These are phyloP conservation scores for Zygosaccharomyces sapae DNA, from an alignment of 1,139 yeast genomes.

Conservation along the genomic window DNA sequence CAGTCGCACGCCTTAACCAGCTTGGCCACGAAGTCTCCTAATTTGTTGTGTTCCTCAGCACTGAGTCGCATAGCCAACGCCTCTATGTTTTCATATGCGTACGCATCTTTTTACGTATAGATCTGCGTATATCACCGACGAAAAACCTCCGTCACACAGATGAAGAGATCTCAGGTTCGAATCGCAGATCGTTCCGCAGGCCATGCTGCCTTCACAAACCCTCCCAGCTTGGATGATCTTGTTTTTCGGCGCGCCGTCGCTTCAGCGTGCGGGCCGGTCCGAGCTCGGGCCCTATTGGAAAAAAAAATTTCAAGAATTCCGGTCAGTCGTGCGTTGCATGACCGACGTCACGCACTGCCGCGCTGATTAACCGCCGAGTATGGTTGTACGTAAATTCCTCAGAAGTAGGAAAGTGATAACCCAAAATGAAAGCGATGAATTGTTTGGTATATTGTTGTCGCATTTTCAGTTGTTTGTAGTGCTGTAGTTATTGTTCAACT, in stretches of 20 bases:
- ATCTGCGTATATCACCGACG: too few relatives aligned
- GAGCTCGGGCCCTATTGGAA: background rate
- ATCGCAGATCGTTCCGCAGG: too few relatives aligned
- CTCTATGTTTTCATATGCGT: too few relatives aligned
- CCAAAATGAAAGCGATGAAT: too few relatives aligned
- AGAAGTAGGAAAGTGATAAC: background rate
- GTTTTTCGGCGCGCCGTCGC: background rate
- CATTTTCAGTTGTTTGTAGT: background rate
- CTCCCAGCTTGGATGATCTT: too few relatives aligned
- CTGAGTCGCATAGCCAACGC: background rate
- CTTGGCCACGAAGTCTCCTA: slow-evolving; percentile 36
- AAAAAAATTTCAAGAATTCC: background rate
- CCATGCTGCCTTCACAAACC: too few relatives aligned
- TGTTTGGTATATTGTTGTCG: background rate
- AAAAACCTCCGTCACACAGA: too few relatives aligned
- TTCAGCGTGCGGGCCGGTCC: background rate
- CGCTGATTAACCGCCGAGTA: slow-evolving; percentile 1
- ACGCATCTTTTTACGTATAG: too few relatives aligned
- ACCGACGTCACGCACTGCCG: slow-evolving; percentile 6
- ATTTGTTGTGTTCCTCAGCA: background rate
- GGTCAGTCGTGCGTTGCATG: slow-evolving; percentile 1
- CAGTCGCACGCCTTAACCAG: slow-evolving; percentile 39
- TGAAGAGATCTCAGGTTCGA: too few relatives aligned
- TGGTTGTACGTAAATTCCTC: background rate
- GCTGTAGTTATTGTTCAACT: background rate